phyloP scores from a whole-genome alignment of 139 green algal genomes.

The Pseudopediastrum boryanum region DNA sequence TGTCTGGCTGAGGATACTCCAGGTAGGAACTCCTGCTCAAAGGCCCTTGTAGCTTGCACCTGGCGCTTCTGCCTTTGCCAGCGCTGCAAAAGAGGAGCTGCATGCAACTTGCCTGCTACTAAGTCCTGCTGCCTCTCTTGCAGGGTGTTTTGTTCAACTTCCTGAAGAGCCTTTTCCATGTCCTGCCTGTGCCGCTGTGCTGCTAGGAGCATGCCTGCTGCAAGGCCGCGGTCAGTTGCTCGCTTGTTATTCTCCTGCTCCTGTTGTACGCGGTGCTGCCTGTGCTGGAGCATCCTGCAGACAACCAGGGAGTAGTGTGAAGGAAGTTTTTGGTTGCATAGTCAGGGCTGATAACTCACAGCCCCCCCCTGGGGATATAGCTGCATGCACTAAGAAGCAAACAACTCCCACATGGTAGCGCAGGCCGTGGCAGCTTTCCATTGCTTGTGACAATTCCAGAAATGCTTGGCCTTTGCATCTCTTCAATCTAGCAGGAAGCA shows the following conservation, averaged over 20 bases:
- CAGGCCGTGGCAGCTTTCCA: no score
- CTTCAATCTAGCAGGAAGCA: no score
- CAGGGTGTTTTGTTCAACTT: constrained; percentile 24
- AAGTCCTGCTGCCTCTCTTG: constrained; percentile 22
- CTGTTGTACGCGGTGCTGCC: not conserved
- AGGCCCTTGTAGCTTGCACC: constrained; percentile 6
- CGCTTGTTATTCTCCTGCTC: not conserved
- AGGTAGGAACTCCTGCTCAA: constrained; percentile 37
- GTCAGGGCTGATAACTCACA: not conserved
- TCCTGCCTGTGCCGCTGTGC: constrained; percentile 18
- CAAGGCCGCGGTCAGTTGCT: constrained; percentile 20
- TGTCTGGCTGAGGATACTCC: not conserved
- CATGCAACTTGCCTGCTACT: not conserved
- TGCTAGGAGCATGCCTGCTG: constrained; percentile 18
- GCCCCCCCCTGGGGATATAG: not conserved
- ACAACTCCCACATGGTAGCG: not conserved
- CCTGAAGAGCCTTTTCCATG: constrained; percentile 27
- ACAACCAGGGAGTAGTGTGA: not conserved
- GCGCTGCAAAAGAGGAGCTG: constrained; percentile 27
- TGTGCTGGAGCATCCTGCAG: not conserved
- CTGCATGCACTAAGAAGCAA: not conserved
- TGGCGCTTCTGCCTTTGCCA: constrained; percentile 29
- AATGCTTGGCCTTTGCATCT: no score
- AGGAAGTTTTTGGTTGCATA: not conserved
- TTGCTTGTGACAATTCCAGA: no score